These are phyloP conservation scores for Cylindrodendrum hubeiense DNA, from an alignment of 2,329 filamentous ascomycete genomes.

Conservation along the genomic window DNA sequence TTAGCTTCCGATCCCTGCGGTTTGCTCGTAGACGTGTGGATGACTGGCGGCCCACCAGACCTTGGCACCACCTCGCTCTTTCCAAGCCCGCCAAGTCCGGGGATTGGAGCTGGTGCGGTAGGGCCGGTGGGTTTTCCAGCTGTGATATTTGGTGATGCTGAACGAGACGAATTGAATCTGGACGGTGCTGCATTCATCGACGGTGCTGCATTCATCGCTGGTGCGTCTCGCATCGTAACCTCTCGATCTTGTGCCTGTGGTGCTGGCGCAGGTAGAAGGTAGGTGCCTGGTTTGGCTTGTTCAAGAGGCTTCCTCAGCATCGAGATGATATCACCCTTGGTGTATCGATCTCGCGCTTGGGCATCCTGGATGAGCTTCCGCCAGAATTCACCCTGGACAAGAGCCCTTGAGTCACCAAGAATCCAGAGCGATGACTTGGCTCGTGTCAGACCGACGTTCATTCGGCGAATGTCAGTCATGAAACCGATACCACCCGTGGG, in stretches of 20 bases:
- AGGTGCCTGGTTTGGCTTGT: conserved; percentile 47
- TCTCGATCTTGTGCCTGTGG: conserved; percentile 29
- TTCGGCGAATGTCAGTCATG: conserved; percentile 96
- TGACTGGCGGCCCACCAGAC: conserved; percentile 51
- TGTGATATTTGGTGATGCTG: conserved; percentile 25
- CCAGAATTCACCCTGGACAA: conserved; percentile 93
- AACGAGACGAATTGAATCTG: conserved; percentile 21
- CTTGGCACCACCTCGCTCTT: conserved; percentile 38
- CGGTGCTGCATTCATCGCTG: conserved; percentile 26
- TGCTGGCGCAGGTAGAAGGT: conserved; percentile 25
- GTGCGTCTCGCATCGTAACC: conserved; percentile 35
- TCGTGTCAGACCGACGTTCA: conserved; percentile 98
- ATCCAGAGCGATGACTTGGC: conserved; percentile 98
- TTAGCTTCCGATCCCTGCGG: conserved; percentile 45
- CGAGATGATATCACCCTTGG: conserved; percentile 69
- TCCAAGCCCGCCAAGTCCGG: conserved; percentile 32
- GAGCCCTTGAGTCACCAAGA: conserved; percentile 88
- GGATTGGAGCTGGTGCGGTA: conserved; percentile 23
- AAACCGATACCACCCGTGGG: conserved; percentile 97
- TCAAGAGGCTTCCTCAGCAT: conserved; percentile 61
- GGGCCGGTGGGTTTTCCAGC: conserved; percentile 2
- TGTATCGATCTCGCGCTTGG: conserved; percentile 79
- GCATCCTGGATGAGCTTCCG: conserved; percentile 87
- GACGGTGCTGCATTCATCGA: conserved; percentile 12
- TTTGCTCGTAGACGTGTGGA: conserved; percentile 51